Evolutionary conservation across 148 eudicot genomes (phyloP).

Genomic region (Silene conica): DNA sequence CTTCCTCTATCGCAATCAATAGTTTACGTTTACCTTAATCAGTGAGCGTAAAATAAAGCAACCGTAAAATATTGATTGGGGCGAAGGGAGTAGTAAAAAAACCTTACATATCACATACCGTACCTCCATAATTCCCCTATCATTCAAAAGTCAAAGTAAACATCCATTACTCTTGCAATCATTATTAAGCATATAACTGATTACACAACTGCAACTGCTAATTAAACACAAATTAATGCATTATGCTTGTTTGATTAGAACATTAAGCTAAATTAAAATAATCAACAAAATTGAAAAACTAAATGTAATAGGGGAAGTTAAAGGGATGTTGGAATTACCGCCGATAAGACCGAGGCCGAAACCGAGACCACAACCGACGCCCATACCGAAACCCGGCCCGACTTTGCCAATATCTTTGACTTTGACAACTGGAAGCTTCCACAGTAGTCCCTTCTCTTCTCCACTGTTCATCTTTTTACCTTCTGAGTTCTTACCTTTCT

Average conservation of each 20-base stretch:
- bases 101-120: not conserved
- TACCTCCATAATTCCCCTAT: not conserved
- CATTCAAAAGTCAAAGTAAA: not conserved
- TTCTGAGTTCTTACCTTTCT: not conserved
- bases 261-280: not conserved
- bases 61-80: too few relatives aligned
- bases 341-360: constrained; percentile 66
- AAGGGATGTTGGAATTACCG: constrained; percentile 25
- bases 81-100: too few relatives aligned
- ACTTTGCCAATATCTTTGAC: constrained; percentile 48
- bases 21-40: too few relatives aligned
- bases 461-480: constrained; percentile 10
- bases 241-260: not conserved
- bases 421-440: constrained; percentile 55
- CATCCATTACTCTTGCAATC: not conserved
- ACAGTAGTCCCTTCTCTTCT: constrained; percentile 49
- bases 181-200: not conserved
- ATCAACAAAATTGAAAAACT: not conserved
- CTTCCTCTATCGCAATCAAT: too few relatives aligned
- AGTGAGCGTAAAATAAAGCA: too few relatives aligned
- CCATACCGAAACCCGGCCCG: constrained; percentile 65
- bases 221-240: not conserved
- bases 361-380: constrained; percentile 52
- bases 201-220: not conserved
- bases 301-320: too few relatives aligned